Conservation (phyloP, 2,329 filamentous ascomycete species). For the Cytospora piceicola region DNA sequence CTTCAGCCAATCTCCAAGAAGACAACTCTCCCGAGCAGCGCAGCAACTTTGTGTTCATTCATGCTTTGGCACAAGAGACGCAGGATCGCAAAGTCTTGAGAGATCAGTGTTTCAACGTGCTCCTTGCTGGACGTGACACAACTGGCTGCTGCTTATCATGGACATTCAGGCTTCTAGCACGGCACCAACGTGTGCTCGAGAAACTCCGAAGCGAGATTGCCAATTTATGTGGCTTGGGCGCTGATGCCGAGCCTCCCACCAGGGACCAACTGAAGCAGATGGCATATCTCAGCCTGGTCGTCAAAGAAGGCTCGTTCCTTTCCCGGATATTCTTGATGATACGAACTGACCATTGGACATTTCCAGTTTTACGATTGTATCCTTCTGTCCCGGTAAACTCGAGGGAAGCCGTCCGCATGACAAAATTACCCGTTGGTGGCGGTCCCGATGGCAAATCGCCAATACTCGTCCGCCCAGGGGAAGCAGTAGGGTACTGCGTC, state of each 20-base stretch:
- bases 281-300: constrained; percentile 33
- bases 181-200: constrained; percentile 32
- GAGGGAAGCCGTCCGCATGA: constrained; percentile 38
- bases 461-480: constrained; percentile 39
- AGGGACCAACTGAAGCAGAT: constrained; percentile 33
- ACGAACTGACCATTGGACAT: constrained; percentile 25
- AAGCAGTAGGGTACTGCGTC: constrained; percentile 37
- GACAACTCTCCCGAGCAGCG: neutral
- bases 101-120: constrained; percentile 35
- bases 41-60: constrained; percentile 15
- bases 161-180: constrained; percentile 35
- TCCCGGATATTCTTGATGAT: neutral
- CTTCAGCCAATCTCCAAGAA: neutral
- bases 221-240: constrained; percentile 28
- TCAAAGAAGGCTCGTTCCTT: constrained; percentile 26
- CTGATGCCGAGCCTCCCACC: constrained; percentile 25
- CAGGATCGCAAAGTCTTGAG: constrained; percentile 29
- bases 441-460: constrained; percentile 40
- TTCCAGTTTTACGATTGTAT: constrained; percentile 39
- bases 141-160: constrained; percentile 35
- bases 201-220: constrained; percentile 32
- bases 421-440: constrained; percentile 43
- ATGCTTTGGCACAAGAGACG: constrained; percentile 8
- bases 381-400: constrained; percentile 42
- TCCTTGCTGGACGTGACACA: constrained; percentile 35